Percentiles rank a stretch among this genome's conserved stretches.
phyloP scores from a whole-genome alignment of 163 green algal genomes.

The Chlamydomonas reinhardtii region DNA sequence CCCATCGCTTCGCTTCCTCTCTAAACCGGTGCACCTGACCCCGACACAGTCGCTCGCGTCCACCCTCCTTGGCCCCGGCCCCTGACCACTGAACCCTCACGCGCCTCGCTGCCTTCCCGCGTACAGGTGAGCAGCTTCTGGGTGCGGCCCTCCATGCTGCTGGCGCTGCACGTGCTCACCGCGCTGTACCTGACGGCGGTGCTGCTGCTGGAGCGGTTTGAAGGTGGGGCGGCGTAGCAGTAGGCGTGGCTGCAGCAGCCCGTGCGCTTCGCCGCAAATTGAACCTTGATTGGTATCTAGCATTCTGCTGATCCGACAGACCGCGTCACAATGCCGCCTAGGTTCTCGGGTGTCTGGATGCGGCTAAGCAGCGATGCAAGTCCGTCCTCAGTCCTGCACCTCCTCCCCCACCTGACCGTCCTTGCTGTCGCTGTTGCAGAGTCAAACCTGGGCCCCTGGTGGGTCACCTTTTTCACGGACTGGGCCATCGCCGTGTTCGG shows the following conservation, averaged over 20 bases:
- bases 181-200: constrained; percentile 39
- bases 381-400: too few relatives aligned
- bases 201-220: constrained; percentile 41
- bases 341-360: too few relatives aligned
- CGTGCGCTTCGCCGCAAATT: too few relatives aligned
- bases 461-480: constrained; percentile 53
- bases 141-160: constrained; percentile 35
- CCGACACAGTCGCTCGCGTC: too few relatives aligned
- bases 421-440: not conserved
- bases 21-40: too few relatives aligned
- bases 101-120: not conserved
- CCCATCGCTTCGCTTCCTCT: too few relatives aligned
- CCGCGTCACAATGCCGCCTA: too few relatives aligned
- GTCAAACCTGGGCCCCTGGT: not conserved
- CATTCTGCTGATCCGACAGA: too few relatives aligned
- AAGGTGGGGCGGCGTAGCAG: not conserved
- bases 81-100: not conserved
- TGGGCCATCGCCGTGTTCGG: constrained; percentile 25
- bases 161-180: constrained; percentile 42
- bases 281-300: too few relatives aligned
- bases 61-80: too few relatives aligned
- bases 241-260: not conserved
- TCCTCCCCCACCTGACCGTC: too few relatives aligned
- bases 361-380: too few relatives aligned
- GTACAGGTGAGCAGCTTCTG: constrained; percentile 43